phyloP scores from a whole-genome alignment of 345 rosid species.

The Rubroshorea leprosula region DNA sequence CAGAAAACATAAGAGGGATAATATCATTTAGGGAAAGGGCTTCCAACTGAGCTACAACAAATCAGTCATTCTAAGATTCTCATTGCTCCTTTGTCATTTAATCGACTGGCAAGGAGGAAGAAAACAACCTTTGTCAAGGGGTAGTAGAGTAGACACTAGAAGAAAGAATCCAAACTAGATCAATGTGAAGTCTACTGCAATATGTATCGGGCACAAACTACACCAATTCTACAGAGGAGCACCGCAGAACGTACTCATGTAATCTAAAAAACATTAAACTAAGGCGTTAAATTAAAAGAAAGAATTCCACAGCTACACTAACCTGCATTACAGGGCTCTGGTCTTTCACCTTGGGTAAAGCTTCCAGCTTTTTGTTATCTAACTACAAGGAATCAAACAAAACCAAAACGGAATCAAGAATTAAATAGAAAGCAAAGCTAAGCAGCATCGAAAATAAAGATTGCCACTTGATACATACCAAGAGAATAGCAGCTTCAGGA shows the following conservation, averaged over 20 bases:
- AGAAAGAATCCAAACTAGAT: neutral
- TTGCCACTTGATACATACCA: constrained; percentile 47
- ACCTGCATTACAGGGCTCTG: constrained; percentile 80
- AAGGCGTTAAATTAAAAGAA: too few relatives aligned
- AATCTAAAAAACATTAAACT: neutral
- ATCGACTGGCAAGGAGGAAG: neutral
- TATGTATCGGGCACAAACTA: neutral
- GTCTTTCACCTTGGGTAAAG: constrained; percentile 57
- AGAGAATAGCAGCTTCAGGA: constrained; percentile 65
- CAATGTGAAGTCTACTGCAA: neutral
- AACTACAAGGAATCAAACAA: constrained; percentile 36
- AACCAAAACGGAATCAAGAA: neutral
- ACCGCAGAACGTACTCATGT: neutral
- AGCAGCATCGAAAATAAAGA: too few relatives aligned
- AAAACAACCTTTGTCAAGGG: neutral
- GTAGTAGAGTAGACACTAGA: too few relatives aligned
- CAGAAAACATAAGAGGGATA: too few relatives aligned
- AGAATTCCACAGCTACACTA: constrained; percentile 27
- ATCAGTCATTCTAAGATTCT: too few relatives aligned
- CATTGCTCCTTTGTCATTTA: too few relatives aligned
- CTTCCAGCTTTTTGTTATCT: constrained; percentile 79
- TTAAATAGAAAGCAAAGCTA: neutral
- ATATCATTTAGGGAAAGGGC: too few relatives aligned
- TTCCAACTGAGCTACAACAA: too few relatives aligned
- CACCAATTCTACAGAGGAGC: neutral